A percentile compares a stretch with the other conserved stretches of the same genome.
Conservation (phyloP, 2,329 filamentous ascomycete species). For the Cladorrhinum sp. region DNA sequence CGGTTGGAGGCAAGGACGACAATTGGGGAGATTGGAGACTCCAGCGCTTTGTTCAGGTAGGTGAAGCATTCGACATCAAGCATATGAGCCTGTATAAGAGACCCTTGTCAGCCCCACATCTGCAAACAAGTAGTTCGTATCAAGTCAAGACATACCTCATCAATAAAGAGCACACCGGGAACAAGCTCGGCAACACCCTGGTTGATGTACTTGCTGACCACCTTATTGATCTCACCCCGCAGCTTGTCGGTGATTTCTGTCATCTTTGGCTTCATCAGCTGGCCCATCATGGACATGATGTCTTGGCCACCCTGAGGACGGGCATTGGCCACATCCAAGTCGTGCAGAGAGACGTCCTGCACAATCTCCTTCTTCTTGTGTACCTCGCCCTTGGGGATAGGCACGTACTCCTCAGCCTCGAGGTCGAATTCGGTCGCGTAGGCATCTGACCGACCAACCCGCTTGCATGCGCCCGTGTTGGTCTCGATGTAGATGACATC, state of each 20-base stretch:
- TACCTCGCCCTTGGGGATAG: slow-evolving; percentile 96
- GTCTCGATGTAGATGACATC: slow-evolving; percentile 99
- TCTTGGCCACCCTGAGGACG: slow-evolving; percentile 95
- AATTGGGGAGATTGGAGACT: slow-evolving; percentile 91
- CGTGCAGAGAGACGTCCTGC: slow-evolving; percentile 95
- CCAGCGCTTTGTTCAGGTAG: slow-evolving; percentile 96
- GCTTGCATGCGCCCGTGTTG: slow-evolving; percentile 96
- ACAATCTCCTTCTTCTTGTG: slow-evolving; percentile 99
- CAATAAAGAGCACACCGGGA: slow-evolving; percentile 97
- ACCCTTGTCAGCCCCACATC: background rate
- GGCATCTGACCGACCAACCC: slow-evolving; percentile 91
- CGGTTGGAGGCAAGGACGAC: slow-evolving; percentile 97
- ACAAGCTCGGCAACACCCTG: slow-evolving; percentile 96
- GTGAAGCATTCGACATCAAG: slow-evolving; percentile 99
- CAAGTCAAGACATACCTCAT: slow-evolving; percentile 65
- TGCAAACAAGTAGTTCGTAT: background rate
- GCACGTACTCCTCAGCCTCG: slow-evolving; percentile 98
- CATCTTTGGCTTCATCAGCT: slow-evolving; percentile 99
- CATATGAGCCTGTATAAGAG: slow-evolving; percentile 78
- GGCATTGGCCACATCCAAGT: slow-evolving; percentile 93
- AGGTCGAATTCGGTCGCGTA: slow-evolving; percentile 98
- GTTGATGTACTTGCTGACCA: slow-evolving; percentile 98
- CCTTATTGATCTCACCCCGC: slow-evolving; percentile 95
- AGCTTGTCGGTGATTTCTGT: slow-evolving; percentile 99
- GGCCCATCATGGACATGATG: slow-evolving; percentile 99